Evolutionary conservation across 2,329 filamentous ascomycete species (phyloP).

Genomic region (Pseudomassariella vexata): DNA sequence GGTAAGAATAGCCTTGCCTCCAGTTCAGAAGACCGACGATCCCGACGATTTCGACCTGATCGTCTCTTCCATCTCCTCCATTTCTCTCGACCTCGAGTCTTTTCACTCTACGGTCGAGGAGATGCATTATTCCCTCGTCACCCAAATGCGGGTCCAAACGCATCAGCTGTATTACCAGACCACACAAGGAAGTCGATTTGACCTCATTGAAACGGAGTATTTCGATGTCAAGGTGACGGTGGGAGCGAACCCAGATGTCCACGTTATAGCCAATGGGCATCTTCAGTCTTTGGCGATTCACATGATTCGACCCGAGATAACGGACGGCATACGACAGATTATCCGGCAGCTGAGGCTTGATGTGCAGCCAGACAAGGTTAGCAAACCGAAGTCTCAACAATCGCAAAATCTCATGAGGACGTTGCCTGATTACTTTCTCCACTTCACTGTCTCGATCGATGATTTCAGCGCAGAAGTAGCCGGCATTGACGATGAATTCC

Average conservation of each 20-base stretch:
- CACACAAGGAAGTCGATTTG: constrained; percentile 72
- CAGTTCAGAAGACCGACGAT: constrained; percentile 58
- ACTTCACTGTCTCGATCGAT: constrained; percentile 78
- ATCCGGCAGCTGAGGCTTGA: constrained; percentile 74
- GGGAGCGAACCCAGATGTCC: constrained; percentile 78
- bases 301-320: constrained; percentile 88
- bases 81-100: constrained; percentile 89
- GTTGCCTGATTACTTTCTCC: constrained; percentile 77
- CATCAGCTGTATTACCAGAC: constrained; percentile 95
- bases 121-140: constrained; percentile 78
- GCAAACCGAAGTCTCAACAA: constrained; percentile 38
- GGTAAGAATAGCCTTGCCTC: constrained; percentile 78
- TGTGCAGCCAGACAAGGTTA: constrained; percentile 57
- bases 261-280: constrained; percentile 72
- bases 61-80: constrained; percentile 89
- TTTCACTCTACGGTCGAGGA: constrained; percentile 86
- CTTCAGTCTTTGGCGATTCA: constrained; percentile 84
- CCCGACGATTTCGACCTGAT: constrained; percentile 88
- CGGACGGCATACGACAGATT: constrained; percentile 86
- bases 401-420: constrained; percentile 68
- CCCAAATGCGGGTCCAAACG: constrained; percentile 75
- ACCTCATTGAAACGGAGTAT: constrained; percentile 80
- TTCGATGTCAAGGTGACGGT: constrained; percentile 83
- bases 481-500: constrained; percentile 79
- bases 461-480: constrained; percentile 90